A percentile compares a stretch with the other conserved stretches of the same genome.
phyloP scores from a whole-genome alignment of 2,329 filamentous ascomycete species.

The Curvularia sp. region DNA sequence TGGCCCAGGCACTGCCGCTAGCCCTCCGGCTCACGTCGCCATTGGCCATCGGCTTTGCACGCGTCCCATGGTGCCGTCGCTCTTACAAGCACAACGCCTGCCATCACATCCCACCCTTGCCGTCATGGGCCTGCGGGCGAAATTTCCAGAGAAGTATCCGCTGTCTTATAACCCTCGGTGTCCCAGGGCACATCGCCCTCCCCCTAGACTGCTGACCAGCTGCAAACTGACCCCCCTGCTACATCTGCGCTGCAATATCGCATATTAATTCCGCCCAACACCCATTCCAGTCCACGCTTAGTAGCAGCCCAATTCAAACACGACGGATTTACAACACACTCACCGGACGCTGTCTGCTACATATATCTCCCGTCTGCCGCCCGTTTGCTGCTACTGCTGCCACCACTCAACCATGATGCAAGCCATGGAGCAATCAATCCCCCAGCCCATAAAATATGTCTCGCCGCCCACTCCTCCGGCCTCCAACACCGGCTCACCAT shows the following conservation, averaged over 20 bases:
- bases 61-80: conserved; percentile 41
- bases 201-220: conserved; percentile 35
- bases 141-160: conserved; percentile 30
- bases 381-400: conserved; percentile 6
- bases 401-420: conserved; percentile 42
- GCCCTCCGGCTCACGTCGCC: conserved; percentile 22
- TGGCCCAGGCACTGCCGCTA: conserved; percentile 19
- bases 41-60: conserved; percentile 34
- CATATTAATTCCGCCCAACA: conserved; percentile 30
- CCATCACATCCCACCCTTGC: conserved; percentile 44
- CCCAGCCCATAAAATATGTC: conserved; percentile 40
- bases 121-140: conserved; percentile 34
- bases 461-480: conserved; percentile 40
- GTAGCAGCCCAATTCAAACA: conserved; percentile 19
- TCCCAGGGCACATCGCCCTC: conserved; percentile 27
- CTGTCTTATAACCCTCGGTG: conserved; percentile 32
- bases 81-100: conserved; percentile 29
- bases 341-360: conserved; percentile 1
- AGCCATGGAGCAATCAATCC: conserved; percentile 40
- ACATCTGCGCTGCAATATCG: conserved; percentile 36
- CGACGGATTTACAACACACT: conserved; percentile 9
- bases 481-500: conserved; percentile 38
- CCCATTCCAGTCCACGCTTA: conserved; percentile 11
- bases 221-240: conserved; percentile 24
- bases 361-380: neutral